Base-by-base conservation (phyloP, 768 basidiomycete genomes). In the Hemileccinum rubropunctum region DNA sequence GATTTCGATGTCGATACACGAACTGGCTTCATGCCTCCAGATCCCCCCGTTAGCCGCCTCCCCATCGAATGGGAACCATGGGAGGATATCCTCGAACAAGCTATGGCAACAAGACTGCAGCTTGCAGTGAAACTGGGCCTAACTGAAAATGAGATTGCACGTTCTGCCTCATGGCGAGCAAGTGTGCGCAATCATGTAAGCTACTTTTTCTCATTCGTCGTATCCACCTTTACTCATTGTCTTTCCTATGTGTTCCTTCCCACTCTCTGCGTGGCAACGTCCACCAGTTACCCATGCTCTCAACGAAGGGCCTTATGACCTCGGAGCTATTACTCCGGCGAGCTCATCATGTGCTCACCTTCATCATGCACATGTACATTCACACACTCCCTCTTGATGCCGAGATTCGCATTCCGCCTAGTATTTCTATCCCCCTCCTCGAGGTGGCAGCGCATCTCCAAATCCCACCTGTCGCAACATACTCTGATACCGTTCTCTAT, bases 1-100 rank as follows among this genome's bases (percentile, higher is more conserved):
- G 88, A 89, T 73, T 98, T 92, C 73, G 94, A 98, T 65, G 89
- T 98, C 52, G 92, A 95, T 65, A 84, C 86, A 10, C 76, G 83
- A 14, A 91, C 92, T 0, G 95, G 95, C 0, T 98, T 98, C 68
- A 86, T 98, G 82, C 89, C 95, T 3, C 85, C 88, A 0, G 74
- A 81, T 13, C 79, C 83, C 0, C 93, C 93, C 2, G 65, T 86
- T 0, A 58, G 70, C 8, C 78, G 86, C 18, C 76, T 95, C 2
- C 83, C 85, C 0, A 49, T 36, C 1, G 64, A 70, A 47, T 95
- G 82, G 80, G 83, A 82, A 38, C 61, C 71, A 39, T 98, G 91
- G 93, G 92, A 95, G 64, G 65, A 60, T 9, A 63, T 66, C 17
- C 76, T 86, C 2, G 81, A 79, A 43, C 70, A 64, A 14, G 86